Evolutionary conservation across 192 early-diverging fungal species (phyloP), one percentile per base, ranked within the genome.

Genomic region (Podila verticillata): DNA sequence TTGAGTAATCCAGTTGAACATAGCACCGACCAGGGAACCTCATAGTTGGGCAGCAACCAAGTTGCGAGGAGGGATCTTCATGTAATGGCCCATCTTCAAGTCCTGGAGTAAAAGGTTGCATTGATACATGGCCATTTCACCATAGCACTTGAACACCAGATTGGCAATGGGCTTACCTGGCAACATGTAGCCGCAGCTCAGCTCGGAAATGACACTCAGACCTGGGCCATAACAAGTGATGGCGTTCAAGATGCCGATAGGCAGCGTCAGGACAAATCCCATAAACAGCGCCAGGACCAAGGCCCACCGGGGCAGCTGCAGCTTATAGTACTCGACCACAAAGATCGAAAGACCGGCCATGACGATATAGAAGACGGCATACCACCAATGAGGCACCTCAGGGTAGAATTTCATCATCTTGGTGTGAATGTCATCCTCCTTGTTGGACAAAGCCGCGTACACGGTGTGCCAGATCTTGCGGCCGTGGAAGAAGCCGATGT

Each of bases 31-130:
- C n/a, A 82, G 24, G 9, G 90, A 92, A 35, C 91, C 89, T n/a
- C 74, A 57, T 3, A 49, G 48, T 13, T 49, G 48, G 48, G 48
- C 48, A n/a, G 48, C n/a, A n/a, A 49, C 48, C n/a, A 49, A 13
- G 6, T 49, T n/a, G n/a, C 48, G 48, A 7, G 48, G 48, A 49
- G 48, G 84, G n/a, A 93, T 87, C 73, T 93, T 91, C 77, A 90
- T 84, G 79, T 92, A 93, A 59, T 90, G 88, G 0, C 89, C 89
- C 17, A 94, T 81, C 69, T 95, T 95, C 28, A 95, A 75, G 74
- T 94, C 92, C 49, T 59, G n/a, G 10, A 92, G 70, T n/a, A 96
- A 87, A 20, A 85, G 82, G 17, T 96, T 73, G 51, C 90, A 90
- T 83, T 97, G 95, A 19, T 82, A 70, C 87, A 93, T 88, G 17